Evolutionary conservation across 129 eudicot species (phyloP), one percentile per base, ranked within the genome.

Genomic region (Sambucus nigra): DNA sequence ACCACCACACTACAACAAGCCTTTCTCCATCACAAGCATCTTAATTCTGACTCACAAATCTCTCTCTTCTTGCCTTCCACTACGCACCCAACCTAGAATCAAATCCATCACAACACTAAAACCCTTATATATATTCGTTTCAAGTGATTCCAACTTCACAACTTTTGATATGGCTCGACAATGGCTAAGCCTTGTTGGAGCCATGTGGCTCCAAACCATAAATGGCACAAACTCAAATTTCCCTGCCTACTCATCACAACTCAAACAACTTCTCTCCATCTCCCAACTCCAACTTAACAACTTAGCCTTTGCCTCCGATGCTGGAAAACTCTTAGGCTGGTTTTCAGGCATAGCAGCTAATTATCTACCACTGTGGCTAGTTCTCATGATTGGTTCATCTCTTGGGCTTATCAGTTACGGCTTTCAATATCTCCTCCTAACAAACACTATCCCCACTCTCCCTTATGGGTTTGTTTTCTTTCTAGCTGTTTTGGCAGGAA

Each of bases 201-300:
- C 84, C 11, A 76, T 81, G 45, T 84, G 95, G 95, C 80, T 89
- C 31, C 97, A 89, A 74, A 65, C 92, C 50, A 56, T 85, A 27
- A 85, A 73, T 45, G 97, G 86, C 27, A 84, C 97, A 17, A 89
- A 84, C 71, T 38, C 97, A 7, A 84, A 84, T 64, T 84, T 89
- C 57, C 95, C 97, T 0, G 80, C 94, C 6, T 89, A 89, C 35
- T 84, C 95, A 1, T 89, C 97, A 27, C 81, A 89, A 7, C 93
- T 89, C 48, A 89, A 89, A 27, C 70, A 35, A 15, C 77, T 81
- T 53, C 88, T 89, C 48, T 73, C 81, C 54, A 52, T 89, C 31
- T 70, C 97, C 5, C 97, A 89, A n/a, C 75, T 84, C 33, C 83
- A 89, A 25, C 93, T 89, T 71, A 89, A 89, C 73, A 81, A 89